Evolutionary conservation across 83 land plant species (phyloP).

Genomic region (Diphasiastrum complanatum): DNA sequence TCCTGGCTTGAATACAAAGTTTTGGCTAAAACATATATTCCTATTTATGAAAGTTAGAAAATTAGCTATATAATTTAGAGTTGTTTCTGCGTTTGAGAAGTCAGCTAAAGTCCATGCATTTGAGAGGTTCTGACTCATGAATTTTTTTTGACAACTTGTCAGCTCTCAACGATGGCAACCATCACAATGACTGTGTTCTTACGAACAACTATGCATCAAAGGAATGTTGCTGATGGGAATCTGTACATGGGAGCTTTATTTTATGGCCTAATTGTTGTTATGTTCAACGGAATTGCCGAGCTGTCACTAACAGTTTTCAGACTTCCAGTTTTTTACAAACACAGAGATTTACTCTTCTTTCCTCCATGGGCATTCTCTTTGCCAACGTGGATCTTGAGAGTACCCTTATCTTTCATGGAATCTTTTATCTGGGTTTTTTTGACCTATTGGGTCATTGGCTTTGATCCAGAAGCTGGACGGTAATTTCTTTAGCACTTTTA

Average conservation of each 20-base stretch:
- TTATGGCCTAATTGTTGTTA: constrained; percentile 18
- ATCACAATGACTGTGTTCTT: not conserved
- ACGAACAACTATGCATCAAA: not conserved
- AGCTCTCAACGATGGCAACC: not conserved
- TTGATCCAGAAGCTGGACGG: constrained; percentile 15
- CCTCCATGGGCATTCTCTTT: constrained; percentile 19
- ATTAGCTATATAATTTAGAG: no score
- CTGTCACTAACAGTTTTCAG: constrained; percentile 20
- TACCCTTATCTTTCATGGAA: constrained; percentile 16
- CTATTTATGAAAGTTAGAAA: no score
- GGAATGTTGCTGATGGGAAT: not conserved
- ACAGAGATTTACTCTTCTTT: constrained; percentile 20
- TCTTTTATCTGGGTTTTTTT: constrained; percentile 3
- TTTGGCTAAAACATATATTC: no score
- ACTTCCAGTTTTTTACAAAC: constrained; percentile 36
- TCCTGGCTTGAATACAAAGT: not conserved
- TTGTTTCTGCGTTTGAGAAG: no score
- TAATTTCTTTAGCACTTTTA: not conserved
- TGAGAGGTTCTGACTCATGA: no score
- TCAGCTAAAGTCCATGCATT: no score
- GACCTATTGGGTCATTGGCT: constrained; percentile 18
- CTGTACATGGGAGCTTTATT: not conserved
- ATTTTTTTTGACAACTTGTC: not conserved
- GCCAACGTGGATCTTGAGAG: constrained; percentile 17
- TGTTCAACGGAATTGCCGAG: constrained; percentile 36